Evolutionary conservation across 176 grass and related monocot species (phyloP), one percentile per base, ranked within the genome.

Genomic region (Puccinellia tenuiflora): DNA sequence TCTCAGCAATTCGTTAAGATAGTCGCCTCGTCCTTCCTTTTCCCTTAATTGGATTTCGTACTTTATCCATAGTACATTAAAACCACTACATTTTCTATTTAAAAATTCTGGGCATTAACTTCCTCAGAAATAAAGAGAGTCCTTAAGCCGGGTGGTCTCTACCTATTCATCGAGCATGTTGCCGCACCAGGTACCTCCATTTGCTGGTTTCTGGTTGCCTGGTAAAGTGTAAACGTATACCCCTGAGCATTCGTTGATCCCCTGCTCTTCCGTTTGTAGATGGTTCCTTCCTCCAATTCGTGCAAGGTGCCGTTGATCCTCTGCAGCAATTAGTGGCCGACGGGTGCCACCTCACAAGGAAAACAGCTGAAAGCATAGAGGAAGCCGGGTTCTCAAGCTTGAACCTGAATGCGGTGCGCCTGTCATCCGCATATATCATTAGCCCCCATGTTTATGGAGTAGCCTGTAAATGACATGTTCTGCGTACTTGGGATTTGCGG

Each of bases 111-210:
- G 7, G 18, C 65, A 38, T 74, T 17, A 18, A 63, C 45, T 78
- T 63, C 18, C 82, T 72, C 91, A 98, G 96, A 98, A 78, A 80
- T 95, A 80, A 81, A 78, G 31, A 82, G 92, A 85, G 96, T 98
- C 52, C 55, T 98, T 33, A 93, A 95, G 87, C 91, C 96, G 1
- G 89, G 83, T 16, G 96, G 96, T 46, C 71, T 93, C 34, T 95
- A 93, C 48, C 51, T 98, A 46, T 98, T 96, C 78, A 85, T 98
- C 43, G 96, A 95, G 63, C 96, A 96, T 76, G 93, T 98, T 21
- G 93, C 89, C 5, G 89, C 93, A 66, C 53, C 42, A 76, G 93
- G 96, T 98, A 88, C 78, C 34, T 67, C 46, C 55, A 46, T 13
- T 46, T 46, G 2, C 13, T 46, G 45, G 45, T 46, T 38, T 2